Base-by-base conservation (phyloP, 352 stramenopile species). In the Elongisporangium anandrum region DNA sequence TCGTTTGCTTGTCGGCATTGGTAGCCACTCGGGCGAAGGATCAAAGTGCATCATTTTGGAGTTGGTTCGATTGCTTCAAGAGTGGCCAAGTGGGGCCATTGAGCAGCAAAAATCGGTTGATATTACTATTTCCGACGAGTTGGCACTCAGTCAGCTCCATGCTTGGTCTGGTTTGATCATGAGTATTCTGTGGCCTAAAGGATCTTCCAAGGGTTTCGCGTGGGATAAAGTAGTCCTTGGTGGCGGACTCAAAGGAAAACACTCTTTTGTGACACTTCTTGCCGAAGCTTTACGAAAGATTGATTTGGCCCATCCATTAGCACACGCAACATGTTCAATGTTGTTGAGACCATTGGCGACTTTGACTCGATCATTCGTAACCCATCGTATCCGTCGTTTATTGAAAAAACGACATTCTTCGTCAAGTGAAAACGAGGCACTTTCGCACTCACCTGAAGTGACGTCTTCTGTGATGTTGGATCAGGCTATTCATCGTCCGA, bases 101-200 rank as follows among this genome's bases (percentile, higher is more conserved):
- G 15, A 20, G 2, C 19, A 13, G 21, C 10, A 15, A 20, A 41
- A 16, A n/a, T 20, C 34, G 16, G 16, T 57, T 16, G 70, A 78
- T 59, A 60, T 85, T 8, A 75, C 55, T 48, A 76, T 94, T n/a
- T 64, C 69, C 13, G 83, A 94, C 52, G 82, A 92, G 56, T 53
- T 55, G n/a, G 77, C 85, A 12, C 38, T 96, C 34, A 94, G 80
- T 60, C 77, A 69, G n/a, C 60, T 96, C 34, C 85, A 96, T 55
- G 87, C 85, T 3, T 96, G 87, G 87, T 81, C 78, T 4, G 83
- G 82, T 13, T 63, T 96, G 34, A 88, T 94, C 34, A 93, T 94
- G 84, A 93, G 83, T 56, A 89, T 96, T 45, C 70, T 94, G 53
- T 96, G 87, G 87, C 87, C 87, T 4, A 85, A 87, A 47, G 85